These are phyloP conservation scores for Ceratobasidium sp. DNA, from an alignment of 1,284 basidiomycete species.

Conservation along the genomic window DNA sequence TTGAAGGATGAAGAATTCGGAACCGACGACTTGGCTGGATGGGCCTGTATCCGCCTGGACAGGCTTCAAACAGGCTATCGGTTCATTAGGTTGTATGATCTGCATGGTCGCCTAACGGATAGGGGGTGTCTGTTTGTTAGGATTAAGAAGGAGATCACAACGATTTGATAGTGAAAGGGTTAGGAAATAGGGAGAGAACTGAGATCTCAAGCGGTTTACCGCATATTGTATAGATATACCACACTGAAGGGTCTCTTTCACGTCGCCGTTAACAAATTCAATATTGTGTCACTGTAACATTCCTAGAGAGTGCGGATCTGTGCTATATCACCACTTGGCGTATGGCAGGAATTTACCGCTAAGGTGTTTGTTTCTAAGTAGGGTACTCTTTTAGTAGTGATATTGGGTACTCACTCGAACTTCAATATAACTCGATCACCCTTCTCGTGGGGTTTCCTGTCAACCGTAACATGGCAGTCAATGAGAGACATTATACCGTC, in stretches of 20 bases:
- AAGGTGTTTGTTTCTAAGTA: conserved; percentile 15
- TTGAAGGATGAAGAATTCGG: conserved; percentile 32
- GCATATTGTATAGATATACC: not conserved
- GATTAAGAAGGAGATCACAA: conserved; percentile 30
- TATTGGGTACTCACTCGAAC: conserved; percentile 69
- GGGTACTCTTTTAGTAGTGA: not conserved
- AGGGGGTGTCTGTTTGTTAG: conserved; percentile 31
- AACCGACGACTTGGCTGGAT: conserved; percentile 15
- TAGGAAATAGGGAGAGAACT: not conserved
- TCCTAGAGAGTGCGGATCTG: too few species aligned
- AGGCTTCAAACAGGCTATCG: conserved; percentile 29
- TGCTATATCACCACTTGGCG: conserved; percentile 59
- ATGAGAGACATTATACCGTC: conserved; percentile 94
- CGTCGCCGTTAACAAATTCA: not conserved
- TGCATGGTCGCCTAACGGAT: conserved; percentile 18
- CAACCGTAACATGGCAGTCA: conserved; percentile 76
- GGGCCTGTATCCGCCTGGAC: conserved; percentile 28
- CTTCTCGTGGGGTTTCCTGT: conserved; percentile 78
- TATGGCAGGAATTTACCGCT: conserved; percentile 80
- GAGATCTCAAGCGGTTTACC: not conserved
- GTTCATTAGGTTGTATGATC: conserved; percentile 21
- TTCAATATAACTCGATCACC: conserved; percentile 84
- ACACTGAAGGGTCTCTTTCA: not conserved
- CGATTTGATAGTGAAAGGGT: conserved; percentile 3
- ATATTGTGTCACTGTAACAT: too few species aligned